Evolutionary conservation across 495 filamentous ascomycete genomes (phyloP), one percentile per base, ranked within the genome.

Genomic region (Apiosordaria backusii): DNA sequence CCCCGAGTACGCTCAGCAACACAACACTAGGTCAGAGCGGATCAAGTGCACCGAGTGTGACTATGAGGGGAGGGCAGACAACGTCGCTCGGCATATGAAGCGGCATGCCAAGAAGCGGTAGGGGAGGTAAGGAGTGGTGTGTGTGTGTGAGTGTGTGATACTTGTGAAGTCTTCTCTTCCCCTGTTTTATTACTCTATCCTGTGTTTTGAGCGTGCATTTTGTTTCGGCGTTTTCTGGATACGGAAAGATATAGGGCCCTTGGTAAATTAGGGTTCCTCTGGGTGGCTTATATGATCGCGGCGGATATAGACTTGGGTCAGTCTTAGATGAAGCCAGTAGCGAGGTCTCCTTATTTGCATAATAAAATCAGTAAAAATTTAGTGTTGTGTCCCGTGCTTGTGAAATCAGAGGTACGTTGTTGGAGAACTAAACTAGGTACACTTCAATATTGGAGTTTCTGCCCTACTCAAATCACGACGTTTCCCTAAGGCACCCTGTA

Each of bases 31-130:
- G 50, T 71, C 71, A 2, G 71, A 73, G 66, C 21, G 23, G 23
- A 60, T 45, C 22, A 35, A 19, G n/a, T 73, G 71, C 57, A 50
- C 63, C 22, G 18, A 53, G 50, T 73, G 71, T 40, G 67, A 55
- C 29, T 69, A 73, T 45, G 25, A 40, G 52, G 67, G 66, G 58
- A 54, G 71, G 7, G 61, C 52, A 24, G 71, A 73, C 27, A 73
- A 73, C 22, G 62, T 73, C 35, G 57, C 50, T 22, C 19, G 69
- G 40, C 69, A 71, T 24, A 59, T 64, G 63, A 67, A 63, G 67
- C 62, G 67, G 25, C 67, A 68, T 53, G 18, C 18, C 53, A 26
- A 23, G 24, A 53, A 57, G 52, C n/a, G 57, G 24, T 52, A 26
- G 18, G 16, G 63, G 16, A 13, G 19, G 10, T 18, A 29, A 57